phyloP scores from a whole-genome alignment of 495 filamentous ascomycete species.

The Hypomontagnella submonticulosa region DNA sequence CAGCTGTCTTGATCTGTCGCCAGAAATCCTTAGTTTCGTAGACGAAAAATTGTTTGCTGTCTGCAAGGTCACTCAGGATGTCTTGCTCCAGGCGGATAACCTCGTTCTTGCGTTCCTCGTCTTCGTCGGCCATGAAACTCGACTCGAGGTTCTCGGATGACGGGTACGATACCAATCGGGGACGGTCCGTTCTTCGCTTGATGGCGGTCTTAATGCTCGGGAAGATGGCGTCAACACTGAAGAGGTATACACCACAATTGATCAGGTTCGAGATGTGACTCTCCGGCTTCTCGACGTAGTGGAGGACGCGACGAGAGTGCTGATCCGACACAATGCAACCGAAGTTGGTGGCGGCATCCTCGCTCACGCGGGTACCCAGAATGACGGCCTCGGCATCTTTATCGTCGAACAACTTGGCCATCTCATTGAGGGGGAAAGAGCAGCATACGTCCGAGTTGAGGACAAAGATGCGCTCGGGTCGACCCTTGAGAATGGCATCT shows the following conservation, averaged over 20 bases:
- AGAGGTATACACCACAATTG: conserved; percentile 99
- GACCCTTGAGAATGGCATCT: conserved; percentile 97
- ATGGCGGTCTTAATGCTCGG: conserved; percentile 94
- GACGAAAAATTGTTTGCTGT: conserved; percentile 98
- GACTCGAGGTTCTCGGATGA: conserved; percentile 92
- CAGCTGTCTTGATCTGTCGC: conserved; percentile 99
- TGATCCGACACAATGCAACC: conserved; percentile 97
- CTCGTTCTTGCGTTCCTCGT: conserved; percentile 80
- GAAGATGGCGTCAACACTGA: conserved; percentile 95
- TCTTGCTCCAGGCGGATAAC: conserved; percentile 97
- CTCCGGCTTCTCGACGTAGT: conserved; percentile 99
- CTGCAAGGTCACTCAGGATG: conserved; percentile 94
- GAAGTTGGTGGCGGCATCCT: conserved; percentile 94
- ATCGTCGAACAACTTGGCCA: conserved; percentile 92
- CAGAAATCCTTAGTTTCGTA: conserved; percentile 99
- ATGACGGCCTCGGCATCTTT: conserved; percentile 98
- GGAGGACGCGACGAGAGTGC: conserved; percentile 93
- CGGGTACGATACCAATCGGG: conserved; percentile 90
- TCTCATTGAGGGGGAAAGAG: conserved; percentile 95
- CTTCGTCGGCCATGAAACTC: conserved; percentile 78
- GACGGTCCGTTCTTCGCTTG: conserved; percentile 92
- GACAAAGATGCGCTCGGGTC: conserved; percentile 94
- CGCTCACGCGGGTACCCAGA: conserved; percentile 89
- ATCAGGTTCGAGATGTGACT: conserved; percentile 98
- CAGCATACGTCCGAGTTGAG: conserved; percentile 99